These are phyloP conservation scores for Fraxinus paxiana DNA, from an alignment of 305 asterid genomes.

Conservation along the genomic window DNA sequence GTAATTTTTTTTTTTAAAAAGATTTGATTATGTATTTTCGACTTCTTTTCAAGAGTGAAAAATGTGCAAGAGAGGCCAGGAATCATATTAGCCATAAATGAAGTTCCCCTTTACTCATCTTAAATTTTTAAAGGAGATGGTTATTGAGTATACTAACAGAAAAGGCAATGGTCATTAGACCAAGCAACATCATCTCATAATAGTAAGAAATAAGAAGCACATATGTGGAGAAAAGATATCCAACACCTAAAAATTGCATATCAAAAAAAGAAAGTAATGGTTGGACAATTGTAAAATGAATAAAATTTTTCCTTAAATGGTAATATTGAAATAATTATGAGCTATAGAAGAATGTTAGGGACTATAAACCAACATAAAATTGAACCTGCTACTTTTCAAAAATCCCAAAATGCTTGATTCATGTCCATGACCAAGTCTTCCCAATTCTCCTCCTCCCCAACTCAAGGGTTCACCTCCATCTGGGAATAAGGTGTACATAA, in stretches of 20 bases:
- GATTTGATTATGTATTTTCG: neutral
- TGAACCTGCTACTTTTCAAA: slow-evolving; percentile 65
- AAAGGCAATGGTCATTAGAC: neutral
- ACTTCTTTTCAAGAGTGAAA: neutral
- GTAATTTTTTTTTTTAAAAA: no score
- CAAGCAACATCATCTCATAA: neutral
- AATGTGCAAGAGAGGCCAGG: neutral
- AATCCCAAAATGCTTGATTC: slow-evolving; percentile 70
- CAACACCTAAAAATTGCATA: neutral
- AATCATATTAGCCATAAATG: neutral
- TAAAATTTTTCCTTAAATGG: neutral
- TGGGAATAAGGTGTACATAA: slow-evolving; percentile 28
- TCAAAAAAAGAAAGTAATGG: neutral
- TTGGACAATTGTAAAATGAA: neutral
- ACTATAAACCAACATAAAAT: slow-evolving; percentile 20
- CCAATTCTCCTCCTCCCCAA: slow-evolving; percentile 95
- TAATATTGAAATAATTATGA: neutral
- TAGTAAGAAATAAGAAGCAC: neutral
- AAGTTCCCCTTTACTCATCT: neutral
- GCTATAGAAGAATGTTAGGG: neutral
- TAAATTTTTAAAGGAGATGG: neutral
- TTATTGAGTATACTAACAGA: neutral
- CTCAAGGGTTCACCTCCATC: slow-evolving; percentile 87
- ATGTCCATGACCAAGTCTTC: slow-evolving; percentile 95
- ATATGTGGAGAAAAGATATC: neutral